Conservation (phyloP, 2,329 filamentous ascomycete genomes). For the Endoconidiophora laricicola region DNA sequence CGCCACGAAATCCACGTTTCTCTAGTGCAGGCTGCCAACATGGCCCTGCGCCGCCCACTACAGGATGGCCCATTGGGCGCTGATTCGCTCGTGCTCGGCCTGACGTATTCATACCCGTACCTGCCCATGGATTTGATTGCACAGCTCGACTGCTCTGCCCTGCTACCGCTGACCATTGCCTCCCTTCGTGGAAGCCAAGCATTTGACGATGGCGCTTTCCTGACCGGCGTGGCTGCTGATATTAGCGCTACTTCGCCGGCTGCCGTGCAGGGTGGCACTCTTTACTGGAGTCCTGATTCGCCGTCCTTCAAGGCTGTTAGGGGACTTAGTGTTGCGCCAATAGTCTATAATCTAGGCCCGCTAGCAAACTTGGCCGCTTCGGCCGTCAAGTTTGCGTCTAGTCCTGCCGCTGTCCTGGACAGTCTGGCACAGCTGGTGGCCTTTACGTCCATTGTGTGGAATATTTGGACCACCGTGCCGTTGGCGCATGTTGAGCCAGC, state of each 20-base stretch:
- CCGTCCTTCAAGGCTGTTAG: slow-evolving; percentile 44
- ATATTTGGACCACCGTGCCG: slow-evolving; percentile 59
- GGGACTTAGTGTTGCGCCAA: slow-evolving; percentile 39
- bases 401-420: slow-evolving; percentile 29
- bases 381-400: slow-evolving; percentile 38
- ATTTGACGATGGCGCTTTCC: slow-evolving; percentile 58
- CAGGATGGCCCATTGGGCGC: slow-evolving; percentile 26
- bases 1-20: slow-evolving; percentile 54
- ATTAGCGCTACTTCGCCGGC: slow-evolving; percentile 11
- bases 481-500: slow-evolving; percentile 56
- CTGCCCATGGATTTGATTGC: slow-evolving; percentile 43
- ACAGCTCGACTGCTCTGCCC: slow-evolving; percentile 46
- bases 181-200: slow-evolving; percentile 56
- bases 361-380: slow-evolving; percentile 49
- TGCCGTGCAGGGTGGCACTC: slow-evolving; percentile 25
- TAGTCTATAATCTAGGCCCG: slow-evolving; percentile 51
- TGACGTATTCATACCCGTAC: slow-evolving; percentile 62
- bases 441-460: slow-evolving; percentile 49
- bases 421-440: slow-evolving; percentile 45
- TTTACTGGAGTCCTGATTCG: slow-evolving; percentile 48
- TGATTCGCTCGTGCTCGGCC: slow-evolving; percentile 46
- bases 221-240: slow-evolving; percentile 38
- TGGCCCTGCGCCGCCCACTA: slow-evolving; percentile 42
- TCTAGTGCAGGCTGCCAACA: slow-evolving; percentile 56
- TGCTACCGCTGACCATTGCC: slow-evolving; percentile 54